These are phyloP conservation scores for Vaccinium macrocarpon DNA, from an alignment of 148 eudicot genomes.

Conservation along the genomic window DNA sequence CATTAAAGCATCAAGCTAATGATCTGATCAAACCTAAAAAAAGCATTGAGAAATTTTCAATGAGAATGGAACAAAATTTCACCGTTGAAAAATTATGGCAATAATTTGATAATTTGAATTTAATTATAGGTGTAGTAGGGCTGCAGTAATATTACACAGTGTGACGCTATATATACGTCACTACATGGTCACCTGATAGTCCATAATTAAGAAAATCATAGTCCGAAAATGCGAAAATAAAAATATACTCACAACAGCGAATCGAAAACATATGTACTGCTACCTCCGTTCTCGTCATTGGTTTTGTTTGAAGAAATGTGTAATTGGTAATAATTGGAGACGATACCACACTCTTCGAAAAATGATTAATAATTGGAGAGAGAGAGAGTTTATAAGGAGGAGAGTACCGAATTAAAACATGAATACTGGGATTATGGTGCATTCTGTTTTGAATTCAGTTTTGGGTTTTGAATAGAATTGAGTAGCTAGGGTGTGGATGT, in stretches of 20 bases:
- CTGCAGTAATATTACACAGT: neutral
- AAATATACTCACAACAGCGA: neutral
- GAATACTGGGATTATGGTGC: neutral
- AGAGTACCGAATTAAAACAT: neutral
- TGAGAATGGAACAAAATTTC: neutral
- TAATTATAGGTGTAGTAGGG: neutral
- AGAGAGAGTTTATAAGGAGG: neutral
- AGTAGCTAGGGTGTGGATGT: neutral
- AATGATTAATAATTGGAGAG: neutral
- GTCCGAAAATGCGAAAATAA: neutral
- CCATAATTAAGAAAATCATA: neutral
- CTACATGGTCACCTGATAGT: neutral
- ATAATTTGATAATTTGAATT: too few relatives aligned
- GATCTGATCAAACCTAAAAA: neutral
- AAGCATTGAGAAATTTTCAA: neutral
- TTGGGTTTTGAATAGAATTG: neutral
- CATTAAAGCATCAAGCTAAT: neutral
- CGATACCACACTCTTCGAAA: neutral
- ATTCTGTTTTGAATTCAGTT: neutral
- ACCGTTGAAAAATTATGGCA: neutral
- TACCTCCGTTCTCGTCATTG: neutral
- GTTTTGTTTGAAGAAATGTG: too few relatives aligned
- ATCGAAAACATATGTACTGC: neutral
- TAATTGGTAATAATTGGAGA: too few relatives aligned
- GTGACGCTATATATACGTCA: neutral